Percentiles rank a stretch among this genome's conserved stretches.
phyloP scores from a whole-genome alignment of 768 basidiomycete genomes.

The Kwoniella europaea region DNA sequence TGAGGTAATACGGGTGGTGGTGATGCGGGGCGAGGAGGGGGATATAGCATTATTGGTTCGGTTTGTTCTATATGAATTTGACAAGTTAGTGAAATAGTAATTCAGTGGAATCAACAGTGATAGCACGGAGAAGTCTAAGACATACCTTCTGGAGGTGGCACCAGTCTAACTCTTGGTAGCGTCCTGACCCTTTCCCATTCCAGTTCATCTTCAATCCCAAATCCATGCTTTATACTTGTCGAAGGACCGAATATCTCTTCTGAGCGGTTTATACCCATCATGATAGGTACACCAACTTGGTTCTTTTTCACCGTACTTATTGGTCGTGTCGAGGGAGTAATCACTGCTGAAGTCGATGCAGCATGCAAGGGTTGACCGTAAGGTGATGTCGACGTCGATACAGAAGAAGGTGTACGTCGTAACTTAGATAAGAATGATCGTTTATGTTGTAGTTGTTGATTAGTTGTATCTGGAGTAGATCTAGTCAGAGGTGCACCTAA shows the following conservation, averaged over 20 bases:
- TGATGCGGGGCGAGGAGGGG: conserved; percentile 32
- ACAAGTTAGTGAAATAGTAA: neutral
- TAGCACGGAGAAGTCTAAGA: no score
- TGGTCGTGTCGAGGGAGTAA: neutral
- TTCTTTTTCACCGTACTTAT: conserved; percentile 10
- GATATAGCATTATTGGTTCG: conserved; percentile 43
- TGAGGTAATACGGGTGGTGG: conserved; percentile 21
- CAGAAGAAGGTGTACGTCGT: conserved; percentile 12
- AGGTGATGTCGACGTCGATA: neutral
- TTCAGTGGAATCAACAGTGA: neutral
- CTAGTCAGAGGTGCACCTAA: conserved; percentile 5
- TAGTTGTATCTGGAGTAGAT: neutral
- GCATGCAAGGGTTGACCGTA: conserved; percentile 2
- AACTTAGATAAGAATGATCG: conserved; percentile 11
- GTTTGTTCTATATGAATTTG: conserved; percentile 33
- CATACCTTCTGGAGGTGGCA: conserved; percentile 48
- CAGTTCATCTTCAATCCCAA: conserved; percentile 27
- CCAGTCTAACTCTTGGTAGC: conserved; percentile 41
- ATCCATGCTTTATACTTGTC: conserved; percentile 20
- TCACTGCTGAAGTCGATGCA: conserved; percentile 14
- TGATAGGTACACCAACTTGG: conserved; percentile 27
- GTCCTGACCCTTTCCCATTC: conserved; percentile 40
- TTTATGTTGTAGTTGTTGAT: conserved; percentile 4
- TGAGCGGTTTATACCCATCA: conserved; percentile 24
- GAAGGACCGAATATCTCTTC: conserved; percentile 20